Evolutionary conservation across 1,284 basidiomycete genomes (phyloP), one percentile per base, ranked within the genome.

Genomic region (Ganoderma lucidum): DNA sequence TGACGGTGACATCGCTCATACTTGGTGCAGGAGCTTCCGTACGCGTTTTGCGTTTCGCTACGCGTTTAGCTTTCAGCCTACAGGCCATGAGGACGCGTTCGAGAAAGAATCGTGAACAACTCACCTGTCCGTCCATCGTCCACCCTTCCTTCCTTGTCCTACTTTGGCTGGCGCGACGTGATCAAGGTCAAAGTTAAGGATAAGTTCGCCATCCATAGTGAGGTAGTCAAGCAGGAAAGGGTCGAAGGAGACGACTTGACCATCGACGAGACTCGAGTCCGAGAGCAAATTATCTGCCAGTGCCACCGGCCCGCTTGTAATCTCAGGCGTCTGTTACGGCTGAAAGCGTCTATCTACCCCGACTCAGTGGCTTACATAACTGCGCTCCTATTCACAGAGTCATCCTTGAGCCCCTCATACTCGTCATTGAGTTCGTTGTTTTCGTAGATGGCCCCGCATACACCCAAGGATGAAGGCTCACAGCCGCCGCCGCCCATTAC

Each of bases 101-200:
- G 48, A 30, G 37, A 51, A 9, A 32, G 6, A 53, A 10, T 35
- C 1, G 44, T 15, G 10, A 28, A 23, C 3, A 45, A 81, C 84
- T 70, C 73, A 92, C 95, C 94, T 87, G 75, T 96, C 94, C 15
- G 93, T 95, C 93, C 94, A 96, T 79, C 93, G 84, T 6, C 93
- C 93, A 35, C 92, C 90, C 77, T 93, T 95, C 75, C 89, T 89
- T 35, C 70, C 75, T 1, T 70, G 69, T 0, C 61, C 64, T 56
- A 76, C 73, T 68, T 79, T 85, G 41, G 77, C 75, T 19, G 78
- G 65, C 28, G 70, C 51, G 23, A 74, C 68, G 48, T 84, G 81
- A 42, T 87, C 83, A 15, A 78, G 75, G 51, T 86, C 85, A 67
- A 94, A 82, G 77, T 94, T 93, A 65, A 94, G 84, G 15, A 94